Base-by-base conservation (phyloP, 1,284 basidiomycete species). In the Mycena sp. region DNA sequence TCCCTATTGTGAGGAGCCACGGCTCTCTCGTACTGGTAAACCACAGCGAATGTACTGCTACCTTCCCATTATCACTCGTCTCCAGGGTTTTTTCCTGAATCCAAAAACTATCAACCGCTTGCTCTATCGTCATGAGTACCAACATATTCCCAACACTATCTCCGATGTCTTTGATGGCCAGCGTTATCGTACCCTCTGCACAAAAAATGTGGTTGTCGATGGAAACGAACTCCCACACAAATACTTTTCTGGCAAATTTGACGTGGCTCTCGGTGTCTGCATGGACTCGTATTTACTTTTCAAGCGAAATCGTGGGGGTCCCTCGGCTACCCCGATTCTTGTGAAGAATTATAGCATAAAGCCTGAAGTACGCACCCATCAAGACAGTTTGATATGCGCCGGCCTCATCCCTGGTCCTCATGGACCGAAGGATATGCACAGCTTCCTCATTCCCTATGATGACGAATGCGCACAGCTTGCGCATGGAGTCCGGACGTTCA, bases 321-420 rank as follows among this genome's bases (percentile, higher is more conserved):
- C 3, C 58, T 78, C 11, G 80, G 49, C 67, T 11, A 76, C 74
- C 1, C 76, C 81, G 80, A 2, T 63, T 82, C 70, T 79, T 50
- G 35, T 74, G 5, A 70, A 72, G 63, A 76, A 76, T 64, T 74
- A 76, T 58, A 78, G 81, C 58, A 71, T 83, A 2, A 45, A 29
- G 4, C 57, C 57, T 17, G 25, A 75, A 19, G 66, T 72, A 7
- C 65, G 59, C 17, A 70, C 71, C 45, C 72, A 70, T 48, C 50
- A 72, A 19, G 41, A 67, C 16, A 67, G 76, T 52, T 58, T 78
- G 3, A 63, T 76, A 6, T 73, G 69, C 58, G 30, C 74, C 50
- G 74, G 76, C 19, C 61, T 77, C 16, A 75, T 79, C 44, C 77
- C 78, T 30, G 76, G 79, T 10, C 79, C 77, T 4, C 58, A 70